Conservation (phyloP, 331 rosid genomes). For the Dryas integrifolia region DNA sequence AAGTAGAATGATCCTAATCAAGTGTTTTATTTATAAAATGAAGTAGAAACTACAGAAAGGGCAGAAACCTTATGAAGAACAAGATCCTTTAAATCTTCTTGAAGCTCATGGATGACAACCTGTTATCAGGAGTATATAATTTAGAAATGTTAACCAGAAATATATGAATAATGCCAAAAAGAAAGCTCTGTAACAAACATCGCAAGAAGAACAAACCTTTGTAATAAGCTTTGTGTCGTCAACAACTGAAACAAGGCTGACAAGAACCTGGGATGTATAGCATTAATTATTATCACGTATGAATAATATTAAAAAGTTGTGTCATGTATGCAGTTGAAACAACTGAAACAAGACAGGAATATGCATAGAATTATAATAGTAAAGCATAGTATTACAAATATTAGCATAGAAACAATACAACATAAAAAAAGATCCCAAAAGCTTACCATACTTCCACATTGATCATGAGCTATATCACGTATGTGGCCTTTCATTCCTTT, state of each 20-base stretch:
- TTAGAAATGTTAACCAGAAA: constrained; percentile 18
- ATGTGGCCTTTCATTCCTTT: constrained; percentile 89
- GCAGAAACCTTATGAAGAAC: constrained; percentile 66
- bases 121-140: constrained; percentile 35
- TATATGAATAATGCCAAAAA: background rate
- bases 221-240: constrained; percentile 84
- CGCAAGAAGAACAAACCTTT: constrained; percentile 56
- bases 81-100: constrained; percentile 66
- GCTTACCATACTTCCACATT: constrained; percentile 76
- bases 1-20: background rate
- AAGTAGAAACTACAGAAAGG: constrained; percentile 2
- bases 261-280: constrained; percentile 65
- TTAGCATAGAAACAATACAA: background rate
- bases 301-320: constrained; percentile 32
- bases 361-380: background rate
- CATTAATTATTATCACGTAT: background rate
- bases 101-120: constrained; percentile 69
- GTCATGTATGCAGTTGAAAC: constrained; percentile 37
- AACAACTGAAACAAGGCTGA: constrained; percentile 67
- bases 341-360: constrained; percentile 44
- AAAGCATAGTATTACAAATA: background rate
- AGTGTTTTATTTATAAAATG: background rate
- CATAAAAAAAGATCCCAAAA: background rate
- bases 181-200: constrained; percentile 15
- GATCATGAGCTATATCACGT: constrained; percentile 67